Conservation (phyloP, 2,329 filamentous ascomycete genomes). For the Volutella citrinella region DNA sequence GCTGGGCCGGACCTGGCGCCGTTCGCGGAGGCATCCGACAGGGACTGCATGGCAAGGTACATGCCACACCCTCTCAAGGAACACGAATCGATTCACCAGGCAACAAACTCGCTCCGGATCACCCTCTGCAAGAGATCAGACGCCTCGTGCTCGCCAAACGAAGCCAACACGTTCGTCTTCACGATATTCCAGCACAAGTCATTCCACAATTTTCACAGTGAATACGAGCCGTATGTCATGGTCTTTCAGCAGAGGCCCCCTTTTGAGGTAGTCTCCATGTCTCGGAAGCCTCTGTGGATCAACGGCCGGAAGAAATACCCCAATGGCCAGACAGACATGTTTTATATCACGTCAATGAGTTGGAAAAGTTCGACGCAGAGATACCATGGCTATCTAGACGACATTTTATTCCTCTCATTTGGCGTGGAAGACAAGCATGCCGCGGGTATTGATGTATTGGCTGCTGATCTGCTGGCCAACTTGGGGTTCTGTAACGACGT, state of each 20-base stretch:
- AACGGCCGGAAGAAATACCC: constrained; percentile 40
- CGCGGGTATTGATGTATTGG: constrained; percentile 49
- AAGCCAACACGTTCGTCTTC: constrained; percentile 53
- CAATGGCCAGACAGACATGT: constrained; percentile 44
- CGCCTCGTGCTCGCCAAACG: constrained; percentile 36
- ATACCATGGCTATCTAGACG: constrained; percentile 57
- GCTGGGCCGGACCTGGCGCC: constrained; percentile 46
- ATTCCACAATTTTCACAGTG: constrained; percentile 44
- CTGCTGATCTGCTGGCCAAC: constrained; percentile 45
- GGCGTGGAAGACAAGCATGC: constrained; percentile 52
- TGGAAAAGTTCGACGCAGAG: constrained; percentile 47
- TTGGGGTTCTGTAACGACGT: constrained; percentile 21
- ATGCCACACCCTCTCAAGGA: constrained; percentile 36
- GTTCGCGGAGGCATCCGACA: constrained; percentile 33
- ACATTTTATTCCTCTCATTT: constrained; percentile 52
- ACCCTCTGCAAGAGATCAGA: constrained; percentile 52
- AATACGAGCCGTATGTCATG: constrained; percentile 56
- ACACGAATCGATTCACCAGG: constrained; percentile 53
- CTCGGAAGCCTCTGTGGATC: constrained; percentile 52
- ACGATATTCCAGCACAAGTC: constrained; percentile 55
- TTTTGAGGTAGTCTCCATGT: constrained; percentile 49
- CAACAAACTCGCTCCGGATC: constrained; percentile 55
- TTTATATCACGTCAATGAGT: constrained; percentile 55
- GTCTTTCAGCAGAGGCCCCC: constrained; percentile 46
- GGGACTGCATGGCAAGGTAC: constrained; percentile 42